These are phyloP conservation scores for Paramecium sexaurelia DNA, from an alignment of 73 alveolate genomes.

Conservation along the genomic window DNA sequence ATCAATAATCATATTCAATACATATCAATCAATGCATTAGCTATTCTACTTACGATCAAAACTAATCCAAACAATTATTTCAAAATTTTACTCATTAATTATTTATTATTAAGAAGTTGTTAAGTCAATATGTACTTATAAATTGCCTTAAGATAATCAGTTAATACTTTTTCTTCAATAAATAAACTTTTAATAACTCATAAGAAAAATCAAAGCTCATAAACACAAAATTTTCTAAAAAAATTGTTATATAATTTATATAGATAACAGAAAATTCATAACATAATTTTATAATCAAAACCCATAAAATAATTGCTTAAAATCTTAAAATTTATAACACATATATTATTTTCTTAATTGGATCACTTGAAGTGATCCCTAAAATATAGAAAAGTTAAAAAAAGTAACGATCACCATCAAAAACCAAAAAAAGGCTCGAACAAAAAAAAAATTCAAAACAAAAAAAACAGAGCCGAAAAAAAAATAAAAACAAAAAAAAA, in stretches of 20 bases:
- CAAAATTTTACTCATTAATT: neutral
- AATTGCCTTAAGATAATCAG: no score
- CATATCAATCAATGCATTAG: neutral
- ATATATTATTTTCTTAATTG: neutral
- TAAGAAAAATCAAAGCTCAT: no score
- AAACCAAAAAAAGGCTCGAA: neutral
- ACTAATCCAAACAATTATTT: neutral
- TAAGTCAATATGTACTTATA: neutral
- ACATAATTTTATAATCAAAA: neutral
- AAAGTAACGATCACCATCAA: neutral
- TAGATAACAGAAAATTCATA: no score
- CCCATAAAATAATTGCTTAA: neutral
- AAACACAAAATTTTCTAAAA: no score
- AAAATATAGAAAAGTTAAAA: neutral
- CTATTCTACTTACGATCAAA: neutral
- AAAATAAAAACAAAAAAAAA: neutral
- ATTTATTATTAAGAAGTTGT: neutral
- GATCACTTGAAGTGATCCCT: neutral
- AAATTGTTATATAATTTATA: neutral
- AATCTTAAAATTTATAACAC: neutral
- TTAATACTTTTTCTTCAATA: no score
- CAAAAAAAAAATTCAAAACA: neutral
- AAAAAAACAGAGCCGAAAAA: neutral
- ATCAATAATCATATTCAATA: neutral
- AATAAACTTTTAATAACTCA: no score